phyloP scores from a whole-genome alignment of 345 rosid species.

The Melastoma malabathricum region DNA sequence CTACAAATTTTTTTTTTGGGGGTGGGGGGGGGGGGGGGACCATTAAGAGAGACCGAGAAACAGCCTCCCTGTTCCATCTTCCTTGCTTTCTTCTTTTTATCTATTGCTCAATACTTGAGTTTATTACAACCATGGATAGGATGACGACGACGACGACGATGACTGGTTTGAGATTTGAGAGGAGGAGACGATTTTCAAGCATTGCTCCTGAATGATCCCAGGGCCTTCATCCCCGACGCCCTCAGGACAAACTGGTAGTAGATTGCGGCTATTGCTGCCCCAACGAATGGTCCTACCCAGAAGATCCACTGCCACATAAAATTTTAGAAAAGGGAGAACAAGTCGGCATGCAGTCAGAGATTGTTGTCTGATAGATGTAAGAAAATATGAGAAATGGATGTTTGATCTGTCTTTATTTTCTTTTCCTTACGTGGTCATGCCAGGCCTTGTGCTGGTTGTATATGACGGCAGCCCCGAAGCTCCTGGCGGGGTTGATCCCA shows the following conservation, averaged over 20 bases:
- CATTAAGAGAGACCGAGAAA: no score
- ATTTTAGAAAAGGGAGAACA: not conserved
- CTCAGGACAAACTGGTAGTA: conserved; percentile 69
- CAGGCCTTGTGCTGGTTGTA: conserved; percentile 19
- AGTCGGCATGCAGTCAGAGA: not conserved
- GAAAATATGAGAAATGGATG: not conserved
- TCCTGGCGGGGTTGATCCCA: conserved; percentile 30
- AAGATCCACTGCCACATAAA: conserved; percentile 57
- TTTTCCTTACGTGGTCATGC: conserved; percentile 10
- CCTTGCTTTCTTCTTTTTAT: no score
- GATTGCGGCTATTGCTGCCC: conserved; percentile 69
- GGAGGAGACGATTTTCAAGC: conserved; percentile 13
- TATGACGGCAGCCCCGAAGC: conserved; percentile 27
- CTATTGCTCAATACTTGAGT: no score
- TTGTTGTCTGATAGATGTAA: not conserved
- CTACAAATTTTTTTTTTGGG: no score
- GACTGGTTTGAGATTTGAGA: not conserved
- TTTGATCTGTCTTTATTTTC: not conserved
- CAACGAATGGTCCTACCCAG: conserved; percentile 94
- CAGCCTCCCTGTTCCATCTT: no score
- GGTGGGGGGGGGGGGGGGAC: no score
- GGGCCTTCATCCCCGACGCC: conserved; percentile 67
- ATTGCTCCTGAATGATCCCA: conserved; percentile 80
- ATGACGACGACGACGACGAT: no score
- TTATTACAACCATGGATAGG: not conserved